Evolutionary conservation across 2,329 filamentous ascomycete genomes (phyloP).

Genomic region (Colletotrichum sp.): DNA sequence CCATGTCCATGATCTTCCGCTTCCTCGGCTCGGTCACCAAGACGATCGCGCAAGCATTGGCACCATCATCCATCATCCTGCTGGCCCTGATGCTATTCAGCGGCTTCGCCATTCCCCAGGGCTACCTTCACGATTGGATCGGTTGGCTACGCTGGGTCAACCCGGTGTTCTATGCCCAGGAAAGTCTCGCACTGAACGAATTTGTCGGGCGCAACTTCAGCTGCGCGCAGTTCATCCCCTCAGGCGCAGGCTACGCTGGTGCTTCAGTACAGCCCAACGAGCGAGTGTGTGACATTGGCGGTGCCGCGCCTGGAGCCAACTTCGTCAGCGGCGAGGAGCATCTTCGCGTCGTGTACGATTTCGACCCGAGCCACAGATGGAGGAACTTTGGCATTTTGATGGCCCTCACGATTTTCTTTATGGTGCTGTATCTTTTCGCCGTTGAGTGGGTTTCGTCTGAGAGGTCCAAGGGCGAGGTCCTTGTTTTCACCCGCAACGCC

Average conservation of each 20-base stretch:
- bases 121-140: slow-evolving; percentile 41
- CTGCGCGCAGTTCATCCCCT: slow-evolving; percentile 23
- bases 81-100: slow-evolving; percentile 60
- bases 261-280: slow-evolving; percentile 7
- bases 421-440: slow-evolving; percentile 51
- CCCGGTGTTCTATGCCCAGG: slow-evolving; percentile 63
- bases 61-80: slow-evolving; percentile 55
- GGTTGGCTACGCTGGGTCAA: slow-evolving; percentile 64
- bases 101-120: slow-evolving; percentile 50
- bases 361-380: slow-evolving; percentile 51
- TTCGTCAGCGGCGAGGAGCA: slow-evolving; percentile 50
- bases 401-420: slow-evolving; percentile 53
- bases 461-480: slow-evolving; percentile 65
- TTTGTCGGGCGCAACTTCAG: slow-evolving; percentile 54
- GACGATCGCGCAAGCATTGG: slow-evolving; percentile 57
- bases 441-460: slow-evolving; percentile 51
- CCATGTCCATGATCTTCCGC: slow-evolving; percentile 56
- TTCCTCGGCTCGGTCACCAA: slow-evolving; percentile 53
- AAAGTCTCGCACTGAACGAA: slow-evolving; percentile 71
- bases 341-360: slow-evolving; percentile 46
- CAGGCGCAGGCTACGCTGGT: slow-evolving; percentile 20
- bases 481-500: slow-evolving; percentile 59
- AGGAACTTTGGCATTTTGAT: slow-evolving; percentile 62
- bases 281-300: slow-evolving; percentile 49
- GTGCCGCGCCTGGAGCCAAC: slow-evolving; percentile 45